Conservation (phyloP, 177 flowering plant genomes). For the Telopea speciosissima region DNA sequence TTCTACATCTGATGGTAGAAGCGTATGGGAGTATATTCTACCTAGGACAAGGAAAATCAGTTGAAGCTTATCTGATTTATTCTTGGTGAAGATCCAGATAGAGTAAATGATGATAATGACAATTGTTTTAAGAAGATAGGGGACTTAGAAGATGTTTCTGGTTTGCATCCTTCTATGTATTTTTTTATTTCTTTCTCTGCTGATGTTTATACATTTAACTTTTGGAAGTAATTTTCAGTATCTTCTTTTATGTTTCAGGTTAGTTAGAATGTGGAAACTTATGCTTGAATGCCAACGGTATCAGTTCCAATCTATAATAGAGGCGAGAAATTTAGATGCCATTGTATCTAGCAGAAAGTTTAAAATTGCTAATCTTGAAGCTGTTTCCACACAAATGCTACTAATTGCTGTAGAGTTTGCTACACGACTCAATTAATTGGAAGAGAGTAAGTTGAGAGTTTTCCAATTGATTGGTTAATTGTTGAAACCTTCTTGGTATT, state of each 20-base stretch:
- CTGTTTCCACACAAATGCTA: conserved; percentile 5
- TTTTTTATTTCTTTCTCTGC: neutral
- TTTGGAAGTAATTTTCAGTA: neutral
- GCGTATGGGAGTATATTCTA: no score
- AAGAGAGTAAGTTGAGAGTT: neutral
- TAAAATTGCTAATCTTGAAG: conserved; percentile 55
- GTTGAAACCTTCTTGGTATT: neutral
- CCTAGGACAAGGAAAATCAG: no score
- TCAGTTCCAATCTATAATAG: conserved; percentile 63
- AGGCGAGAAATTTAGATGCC: conserved; percentile 60
- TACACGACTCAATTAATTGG: neutral
- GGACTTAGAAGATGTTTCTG: neutral
- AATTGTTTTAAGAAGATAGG: no score
- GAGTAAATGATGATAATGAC: no score
- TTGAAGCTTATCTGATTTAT: no score
- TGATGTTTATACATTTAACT: neutral
- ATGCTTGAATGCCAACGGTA: conserved; percentile 90
- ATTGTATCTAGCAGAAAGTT: conserved; percentile 42
- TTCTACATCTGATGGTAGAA: no score
- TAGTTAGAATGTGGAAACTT: conserved; percentile 76
- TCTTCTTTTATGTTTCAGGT: conserved; percentile 35
- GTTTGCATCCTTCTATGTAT: neutral
- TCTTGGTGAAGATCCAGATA: no score
- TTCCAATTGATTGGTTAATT: no score
- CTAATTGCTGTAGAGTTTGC: neutral